Conservation (phyloP, 2,329 filamentous ascomycete species). For the Verticillium klebahnii region DNA sequence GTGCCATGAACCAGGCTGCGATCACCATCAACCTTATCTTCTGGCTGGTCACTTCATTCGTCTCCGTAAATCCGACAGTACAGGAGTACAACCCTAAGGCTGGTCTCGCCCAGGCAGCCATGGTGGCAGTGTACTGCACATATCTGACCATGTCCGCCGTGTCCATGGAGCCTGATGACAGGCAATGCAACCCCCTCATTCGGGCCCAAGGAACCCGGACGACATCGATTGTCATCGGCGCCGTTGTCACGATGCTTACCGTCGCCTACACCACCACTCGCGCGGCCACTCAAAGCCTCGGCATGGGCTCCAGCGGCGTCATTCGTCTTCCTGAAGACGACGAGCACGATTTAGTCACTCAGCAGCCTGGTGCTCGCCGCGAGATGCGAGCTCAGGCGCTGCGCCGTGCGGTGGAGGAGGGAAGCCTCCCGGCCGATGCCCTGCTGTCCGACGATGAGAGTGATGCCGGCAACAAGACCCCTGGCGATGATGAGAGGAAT, state of each 20-base stretch:
- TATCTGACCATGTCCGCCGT: constrained; percentile 98
- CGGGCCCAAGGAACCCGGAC: constrained; percentile 81
- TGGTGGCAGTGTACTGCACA: constrained; percentile 97
- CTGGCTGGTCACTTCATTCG: constrained; percentile 71
- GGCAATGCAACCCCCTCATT: constrained; percentile 88
- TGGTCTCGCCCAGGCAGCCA: constrained; percentile 92
- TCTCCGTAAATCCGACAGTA: constrained; percentile 85
- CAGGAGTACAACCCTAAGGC: constrained; percentile 92
- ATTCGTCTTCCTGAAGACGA: constrained; percentile 65
- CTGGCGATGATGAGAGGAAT: constrained; percentile 80
- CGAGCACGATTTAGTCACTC: constrained; percentile 83
- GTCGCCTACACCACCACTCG: constrained; percentile 97
- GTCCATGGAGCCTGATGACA: constrained; percentile 95
- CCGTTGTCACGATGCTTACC: constrained; percentile 92
- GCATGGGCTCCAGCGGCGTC: constrained; percentile 54
- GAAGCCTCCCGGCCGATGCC: constrained; percentile 85
- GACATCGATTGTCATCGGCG: constrained; percentile 86
- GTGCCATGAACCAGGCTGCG: constrained; percentile 93
- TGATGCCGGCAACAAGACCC: constrained; percentile 54
- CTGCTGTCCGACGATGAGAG: constrained; percentile 70
- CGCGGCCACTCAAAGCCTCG: constrained; percentile 85
- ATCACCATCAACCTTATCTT: constrained; percentile 92
- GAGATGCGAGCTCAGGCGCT: constrained; percentile 93
- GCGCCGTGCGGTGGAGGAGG: constrained; percentile 86
- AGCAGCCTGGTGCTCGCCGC: constrained; percentile 73